These are phyloP conservation scores for Amphibolis antarctica DNA, from an alignment of 106 monocot species.

Conservation along the genomic window DNA sequence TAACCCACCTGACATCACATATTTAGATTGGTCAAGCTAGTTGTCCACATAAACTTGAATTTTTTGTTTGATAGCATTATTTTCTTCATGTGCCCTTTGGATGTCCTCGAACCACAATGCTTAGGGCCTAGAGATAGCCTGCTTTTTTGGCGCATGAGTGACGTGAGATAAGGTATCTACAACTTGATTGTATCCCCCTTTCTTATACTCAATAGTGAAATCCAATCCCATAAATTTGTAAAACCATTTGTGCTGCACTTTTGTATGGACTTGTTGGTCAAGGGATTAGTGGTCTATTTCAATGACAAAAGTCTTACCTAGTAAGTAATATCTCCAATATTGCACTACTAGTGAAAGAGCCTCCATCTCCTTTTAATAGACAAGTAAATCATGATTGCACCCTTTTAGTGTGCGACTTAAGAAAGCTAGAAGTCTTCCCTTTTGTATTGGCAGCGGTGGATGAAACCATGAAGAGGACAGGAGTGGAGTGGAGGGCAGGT, in stretches of 20 bases:
- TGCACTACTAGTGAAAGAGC: not conserved
- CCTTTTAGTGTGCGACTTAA: not conserved
- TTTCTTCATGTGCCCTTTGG: not conserved
- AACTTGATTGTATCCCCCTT: not conserved
- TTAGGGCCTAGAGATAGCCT: not conserved
- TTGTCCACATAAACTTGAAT: not conserved
- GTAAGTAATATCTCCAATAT: conserved; percentile 1
- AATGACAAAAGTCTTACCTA: not conserved
- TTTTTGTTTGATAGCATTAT: not conserved
- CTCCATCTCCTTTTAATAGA: conserved; percentile 7
- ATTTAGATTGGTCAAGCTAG: not conserved
- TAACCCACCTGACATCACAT: not conserved
- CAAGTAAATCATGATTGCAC: not conserved
- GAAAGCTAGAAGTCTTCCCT: not conserved
- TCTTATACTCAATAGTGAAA: not conserved
- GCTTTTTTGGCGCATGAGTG: not conserved
- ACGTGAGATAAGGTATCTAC: not conserved
- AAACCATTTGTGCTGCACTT: conserved; percentile 10
- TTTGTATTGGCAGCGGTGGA: not conserved
- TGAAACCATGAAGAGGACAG: no score
- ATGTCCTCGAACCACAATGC: not conserved
- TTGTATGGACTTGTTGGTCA: not conserved
- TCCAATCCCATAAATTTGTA: not conserved
- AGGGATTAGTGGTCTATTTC: conserved; percentile 1
- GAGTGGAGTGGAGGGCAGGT: no score